phyloP scores from a whole-genome alignment of 257 asterid genomes.

The Mitragyna speciosa region DNA sequence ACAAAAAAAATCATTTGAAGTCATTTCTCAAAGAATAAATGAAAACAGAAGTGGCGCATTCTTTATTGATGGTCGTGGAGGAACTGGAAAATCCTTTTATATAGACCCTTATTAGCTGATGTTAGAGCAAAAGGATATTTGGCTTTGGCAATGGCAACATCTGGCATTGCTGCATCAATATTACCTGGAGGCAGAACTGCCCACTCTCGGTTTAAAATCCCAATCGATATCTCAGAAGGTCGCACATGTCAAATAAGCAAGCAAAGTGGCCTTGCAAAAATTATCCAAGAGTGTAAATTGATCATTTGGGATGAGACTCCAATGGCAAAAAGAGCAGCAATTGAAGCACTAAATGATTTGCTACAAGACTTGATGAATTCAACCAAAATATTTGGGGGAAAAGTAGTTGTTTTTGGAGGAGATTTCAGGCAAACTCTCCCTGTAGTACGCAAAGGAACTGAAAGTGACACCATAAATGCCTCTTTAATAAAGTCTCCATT shows the following conservation, averaged over 20 bases:
- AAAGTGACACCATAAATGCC: not conserved
- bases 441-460: not conserved
- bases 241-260: not conserved
- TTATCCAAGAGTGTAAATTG: not conserved
- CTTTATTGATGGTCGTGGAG: slow-evolving; percentile 8
- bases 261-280: not conserved
- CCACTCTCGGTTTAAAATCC: slow-evolving; percentile 17
- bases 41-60: not conserved
- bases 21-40: not conserved
- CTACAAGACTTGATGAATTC: slow-evolving; percentile 2
- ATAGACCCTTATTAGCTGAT: not conserved
- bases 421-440: slow-evolving; percentile 11
- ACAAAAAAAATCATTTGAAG: not conserved
- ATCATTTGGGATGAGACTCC: slow-evolving; percentile 18
- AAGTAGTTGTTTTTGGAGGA: slow-evolving; percentile 2
- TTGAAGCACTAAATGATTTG: not conserved
- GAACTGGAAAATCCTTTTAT: slow-evolving; percentile 8
- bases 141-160: slow-evolving; percentile 8
- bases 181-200: slow-evolving; percentile 6
- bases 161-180: not conserved
- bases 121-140: not conserved
- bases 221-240: not conserved
- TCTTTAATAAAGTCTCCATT: not conserved
- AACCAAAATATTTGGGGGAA: not conserved
- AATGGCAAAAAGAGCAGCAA: not conserved